phyloP scores from a whole-genome alignment of 2,329 filamentous ascomycete genomes.

The Bipolaris sorokiniana region DNA sequence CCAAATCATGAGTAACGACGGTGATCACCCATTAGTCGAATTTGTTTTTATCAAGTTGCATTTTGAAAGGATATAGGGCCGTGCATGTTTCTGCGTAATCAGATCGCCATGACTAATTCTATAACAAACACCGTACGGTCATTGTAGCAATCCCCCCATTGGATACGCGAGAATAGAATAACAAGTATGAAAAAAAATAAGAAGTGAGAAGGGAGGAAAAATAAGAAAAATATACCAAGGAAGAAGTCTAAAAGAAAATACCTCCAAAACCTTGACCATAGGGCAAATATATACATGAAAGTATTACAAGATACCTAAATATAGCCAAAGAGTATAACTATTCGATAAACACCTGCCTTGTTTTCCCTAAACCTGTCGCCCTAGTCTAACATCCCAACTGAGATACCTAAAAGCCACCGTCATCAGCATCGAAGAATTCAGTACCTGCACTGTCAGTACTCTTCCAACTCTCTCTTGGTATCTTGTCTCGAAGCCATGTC shows the following conservation, averaged over 20 bases:
- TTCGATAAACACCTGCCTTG: background rate
- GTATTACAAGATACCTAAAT: slow-evolving; percentile 12
- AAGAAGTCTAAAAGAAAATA: background rate
- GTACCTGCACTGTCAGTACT: slow-evolving; percentile 28
- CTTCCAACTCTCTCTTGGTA: slow-evolving; percentile 57
- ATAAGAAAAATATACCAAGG: background rate
- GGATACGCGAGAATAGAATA: background rate
- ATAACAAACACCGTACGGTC: background rate
- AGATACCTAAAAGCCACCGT: slow-evolving; percentile 19
- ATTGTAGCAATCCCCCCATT: background rate
- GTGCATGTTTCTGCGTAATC: background rate
- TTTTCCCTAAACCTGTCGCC: background rate
- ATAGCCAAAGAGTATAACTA: background rate
- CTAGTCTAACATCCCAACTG: background rate
- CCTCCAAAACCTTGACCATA: background rate
- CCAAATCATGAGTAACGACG: background rate
- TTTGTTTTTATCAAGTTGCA: background rate
- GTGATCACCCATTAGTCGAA: background rate
- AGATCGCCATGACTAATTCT: background rate
- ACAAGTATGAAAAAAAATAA: background rate
- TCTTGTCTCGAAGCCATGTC: slow-evolving; percentile 77
- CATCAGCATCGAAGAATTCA: slow-evolving; percentile 32
- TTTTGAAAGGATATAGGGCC: background rate
- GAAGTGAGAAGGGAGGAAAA: background rate
- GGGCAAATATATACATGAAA: slow-evolving; percentile 14